A percentile compares a stretch with the other conserved stretches of the same genome.
These are phyloP conservation scores for Saccharomycodes ludwigii DNA, from an alignment of 805 yeast genomes.

Conservation along the genomic window DNA sequence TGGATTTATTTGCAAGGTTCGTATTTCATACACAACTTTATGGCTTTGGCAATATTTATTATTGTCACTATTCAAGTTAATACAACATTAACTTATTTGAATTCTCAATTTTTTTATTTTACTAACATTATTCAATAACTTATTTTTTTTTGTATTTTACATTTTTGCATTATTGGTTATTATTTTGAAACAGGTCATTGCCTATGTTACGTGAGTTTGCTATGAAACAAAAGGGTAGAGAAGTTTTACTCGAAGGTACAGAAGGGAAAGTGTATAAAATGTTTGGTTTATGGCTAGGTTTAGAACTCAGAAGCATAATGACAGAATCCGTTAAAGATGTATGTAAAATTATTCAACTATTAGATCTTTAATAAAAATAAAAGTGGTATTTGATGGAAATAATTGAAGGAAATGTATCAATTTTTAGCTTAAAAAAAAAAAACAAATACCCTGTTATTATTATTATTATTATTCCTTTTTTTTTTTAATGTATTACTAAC, in stretches of 20 bases:
- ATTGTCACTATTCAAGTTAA: not conserved
- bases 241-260: constrained; percentile 27
- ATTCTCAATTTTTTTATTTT: not conserved
- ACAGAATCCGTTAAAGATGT: constrained; percentile 73
- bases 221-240: constrained; percentile 48
- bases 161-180: constrained; percentile 1
- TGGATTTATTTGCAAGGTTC: constrained; percentile 93
- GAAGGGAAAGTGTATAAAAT: constrained; percentile 57
- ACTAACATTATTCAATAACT: not conserved
- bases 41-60: constrained; percentile 14
- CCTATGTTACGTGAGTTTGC: constrained; percentile 81
- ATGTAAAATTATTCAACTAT: constrained; percentile 18
- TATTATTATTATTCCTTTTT: not conserved
- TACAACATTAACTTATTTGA: too few species aligned
- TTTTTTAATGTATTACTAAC: too few species aligned
- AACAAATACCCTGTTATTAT: constrained; percentile 10
- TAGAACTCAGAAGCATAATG: constrained; percentile 80
- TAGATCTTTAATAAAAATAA: too few species aligned
- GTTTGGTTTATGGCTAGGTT: constrained; percentile 83
- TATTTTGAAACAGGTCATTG: constrained; percentile 62
- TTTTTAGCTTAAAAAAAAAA: too few species aligned
- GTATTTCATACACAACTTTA: constrained; percentile 37
- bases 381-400: too few species aligned
- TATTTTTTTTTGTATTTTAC: not conserved
- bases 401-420: too few species aligned